These are phyloP conservation scores for Penicillium vulpinum DNA, from an alignment of 2,329 filamentous ascomycete species.

Conservation along the genomic window DNA sequence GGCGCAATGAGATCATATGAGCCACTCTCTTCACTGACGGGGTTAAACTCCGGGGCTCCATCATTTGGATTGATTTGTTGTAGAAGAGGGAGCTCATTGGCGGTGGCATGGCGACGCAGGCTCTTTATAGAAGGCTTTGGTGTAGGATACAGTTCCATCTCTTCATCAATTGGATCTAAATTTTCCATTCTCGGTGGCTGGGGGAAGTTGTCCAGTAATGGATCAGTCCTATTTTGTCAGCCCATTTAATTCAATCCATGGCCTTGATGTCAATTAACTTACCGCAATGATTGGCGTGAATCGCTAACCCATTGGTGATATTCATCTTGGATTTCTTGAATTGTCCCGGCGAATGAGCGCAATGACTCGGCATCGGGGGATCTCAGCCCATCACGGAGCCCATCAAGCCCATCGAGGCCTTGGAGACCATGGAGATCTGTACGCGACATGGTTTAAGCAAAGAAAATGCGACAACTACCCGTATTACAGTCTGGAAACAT, in stretches of 20 bases:
- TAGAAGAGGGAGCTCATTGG: slow-evolving; percentile 31
- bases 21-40: slow-evolving; percentile 33
- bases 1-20: slow-evolving; percentile 41
- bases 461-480: neutral
- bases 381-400: slow-evolving; percentile 7
- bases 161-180: slow-evolving; percentile 16
- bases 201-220: slow-evolving; percentile 27
- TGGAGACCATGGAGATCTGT: slow-evolving; percentile 11
- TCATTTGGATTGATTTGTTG: slow-evolving; percentile 30
- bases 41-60: slow-evolving; percentile 29
- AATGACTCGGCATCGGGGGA: slow-evolving; percentile 19
- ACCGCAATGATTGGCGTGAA: slow-evolving; percentile 19
- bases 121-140: slow-evolving; percentile 28
- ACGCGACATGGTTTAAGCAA: slow-evolving; percentile 8
- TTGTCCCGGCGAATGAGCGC: slow-evolving; percentile 17
- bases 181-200: slow-evolving; percentile 21
- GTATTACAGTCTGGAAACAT: neutral
- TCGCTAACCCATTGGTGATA: slow-evolving; percentile 25
- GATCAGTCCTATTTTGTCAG: slow-evolving; percentile 12
- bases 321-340: slow-evolving; percentile 22
- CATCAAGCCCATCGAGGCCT: neutral
- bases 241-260: neutral
- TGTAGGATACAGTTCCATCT: slow-evolving; percentile 13
- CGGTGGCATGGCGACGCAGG: slow-evolving; percentile 27
- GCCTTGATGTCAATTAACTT: neutral